Conservation (phyloP, 163 green algal species). For the Trebouxiophyceae sp. region DNA sequence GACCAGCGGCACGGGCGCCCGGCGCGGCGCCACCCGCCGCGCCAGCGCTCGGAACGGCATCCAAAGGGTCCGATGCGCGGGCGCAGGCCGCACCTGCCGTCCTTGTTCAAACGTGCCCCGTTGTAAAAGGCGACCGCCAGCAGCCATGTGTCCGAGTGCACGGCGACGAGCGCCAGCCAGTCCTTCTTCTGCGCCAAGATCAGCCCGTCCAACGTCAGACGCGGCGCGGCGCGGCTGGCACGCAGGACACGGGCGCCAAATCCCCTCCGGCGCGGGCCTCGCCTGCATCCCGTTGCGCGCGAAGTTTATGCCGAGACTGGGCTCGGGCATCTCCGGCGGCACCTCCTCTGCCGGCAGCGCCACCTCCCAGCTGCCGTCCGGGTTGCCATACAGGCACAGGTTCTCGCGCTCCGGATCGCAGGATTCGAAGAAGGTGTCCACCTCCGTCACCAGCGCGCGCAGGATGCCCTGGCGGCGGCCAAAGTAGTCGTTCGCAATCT, state of each 20-base stretch:
- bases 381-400: conserved; percentile 89
- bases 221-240: no score
- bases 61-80: not conserved
- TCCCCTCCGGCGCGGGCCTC: not conserved
- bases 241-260: conserved; percentile 6
- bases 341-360: conserved; percentile 85
- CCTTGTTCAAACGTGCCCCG: conserved; percentile 76
- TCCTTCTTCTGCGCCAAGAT: conserved; percentile 53
- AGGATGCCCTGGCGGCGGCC: conserved; percentile 28
- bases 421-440: conserved; percentile 68
- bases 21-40: no score
- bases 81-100: conserved; percentile 53
- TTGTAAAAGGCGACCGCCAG: conserved; percentile 94
- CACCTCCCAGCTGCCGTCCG: conserved; percentile 78
- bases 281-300: conserved; percentile 64
- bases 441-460: conserved; percentile 32
- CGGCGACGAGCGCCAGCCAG: conserved; percentile 90
- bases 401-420: conserved; percentile 88
- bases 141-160: conserved; percentile 94
- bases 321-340: conserved; percentile 92
- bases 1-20: not conserved
- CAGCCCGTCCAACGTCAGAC: no score
- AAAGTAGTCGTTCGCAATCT: conserved; percentile 34
- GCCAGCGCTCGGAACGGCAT: no score
- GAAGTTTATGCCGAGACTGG: conserved; percentile 89